Evolutionary conservation across 2,329 filamentous ascomycete genomes (phyloP).

Genomic region (Fusarium sterilihyphosum): DNA sequence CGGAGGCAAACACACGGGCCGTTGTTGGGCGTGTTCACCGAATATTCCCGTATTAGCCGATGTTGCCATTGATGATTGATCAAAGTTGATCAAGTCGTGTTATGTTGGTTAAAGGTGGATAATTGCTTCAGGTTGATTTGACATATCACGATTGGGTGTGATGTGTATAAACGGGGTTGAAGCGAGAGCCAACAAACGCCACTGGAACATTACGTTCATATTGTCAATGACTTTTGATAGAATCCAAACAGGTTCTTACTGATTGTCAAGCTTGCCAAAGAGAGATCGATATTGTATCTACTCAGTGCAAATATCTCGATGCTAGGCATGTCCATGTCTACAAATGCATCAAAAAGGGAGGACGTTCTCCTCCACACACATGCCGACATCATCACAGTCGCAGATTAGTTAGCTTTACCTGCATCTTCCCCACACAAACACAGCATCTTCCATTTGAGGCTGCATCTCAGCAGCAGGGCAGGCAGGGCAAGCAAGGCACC

Average conservation of each 20-base stretch:
- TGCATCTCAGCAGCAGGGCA: slow-evolving; percentile 27
- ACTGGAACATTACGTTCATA: neutral
- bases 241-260: neutral
- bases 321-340: neutral
- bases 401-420: slow-evolving; percentile 17
- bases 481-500: slow-evolving; percentile 1
- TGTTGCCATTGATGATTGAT: slow-evolving; percentile 12
- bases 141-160: neutral
- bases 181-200: neutral
- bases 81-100: slow-evolving; percentile 1
- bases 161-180: neutral
- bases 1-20: slow-evolving; percentile 35
- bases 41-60: slow-evolving; percentile 15
- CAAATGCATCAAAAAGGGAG: slow-evolving; percentile 22
- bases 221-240: too few species aligned
- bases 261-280: neutral
- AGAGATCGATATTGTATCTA: neutral
- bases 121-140: slow-evolving; percentile 19
- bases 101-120: slow-evolving; percentile 8
- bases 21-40: slow-evolving; percentile 24
- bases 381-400: slow-evolving; percentile 18
- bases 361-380: slow-evolving; percentile 25
- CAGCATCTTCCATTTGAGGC: slow-evolving; percentile 22
- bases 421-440: slow-evolving; percentile 28
- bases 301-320: neutral